phyloP scores from a whole-genome alignment of 257 asterid species.

The Jaltomata sinuosa region DNA sequence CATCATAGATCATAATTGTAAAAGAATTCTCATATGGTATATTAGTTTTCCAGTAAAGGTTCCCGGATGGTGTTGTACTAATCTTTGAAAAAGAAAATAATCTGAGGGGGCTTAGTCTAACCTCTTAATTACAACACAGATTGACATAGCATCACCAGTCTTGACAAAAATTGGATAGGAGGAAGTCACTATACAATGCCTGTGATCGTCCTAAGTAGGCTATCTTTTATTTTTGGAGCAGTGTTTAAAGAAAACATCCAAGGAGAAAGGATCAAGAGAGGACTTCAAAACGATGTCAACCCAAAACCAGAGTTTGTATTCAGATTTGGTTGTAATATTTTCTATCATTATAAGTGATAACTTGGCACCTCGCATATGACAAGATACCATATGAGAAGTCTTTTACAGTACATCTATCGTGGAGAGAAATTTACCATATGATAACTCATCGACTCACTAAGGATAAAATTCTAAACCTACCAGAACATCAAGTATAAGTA shows the following conservation, averaged over 20 bases:
- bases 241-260: too few relatives aligned
- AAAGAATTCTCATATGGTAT: background rate
- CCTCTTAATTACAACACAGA: background rate
- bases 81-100: background rate
- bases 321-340: background rate
- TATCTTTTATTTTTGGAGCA: too few relatives aligned
- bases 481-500: background rate
- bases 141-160: background rate
- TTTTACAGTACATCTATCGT: too few relatives aligned
- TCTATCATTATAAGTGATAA: background rate
- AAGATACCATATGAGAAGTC: background rate
- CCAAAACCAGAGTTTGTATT: background rate
- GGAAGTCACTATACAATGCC: too few relatives aligned
- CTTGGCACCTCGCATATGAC: background rate
- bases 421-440: too few relatives aligned
- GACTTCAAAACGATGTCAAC: background rate
- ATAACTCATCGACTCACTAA: background rate
- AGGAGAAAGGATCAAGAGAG: background rate
- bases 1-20: background rate
- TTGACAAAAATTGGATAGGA: background rate
- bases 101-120: too few relatives aligned
- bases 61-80: background rate
- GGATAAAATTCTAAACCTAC: too few relatives aligned
- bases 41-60: background rate
- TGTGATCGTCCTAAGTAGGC: too few relatives aligned